phyloP scores from a whole-genome alignment of 1,139 yeast species.

The Pichia sp. region DNA sequence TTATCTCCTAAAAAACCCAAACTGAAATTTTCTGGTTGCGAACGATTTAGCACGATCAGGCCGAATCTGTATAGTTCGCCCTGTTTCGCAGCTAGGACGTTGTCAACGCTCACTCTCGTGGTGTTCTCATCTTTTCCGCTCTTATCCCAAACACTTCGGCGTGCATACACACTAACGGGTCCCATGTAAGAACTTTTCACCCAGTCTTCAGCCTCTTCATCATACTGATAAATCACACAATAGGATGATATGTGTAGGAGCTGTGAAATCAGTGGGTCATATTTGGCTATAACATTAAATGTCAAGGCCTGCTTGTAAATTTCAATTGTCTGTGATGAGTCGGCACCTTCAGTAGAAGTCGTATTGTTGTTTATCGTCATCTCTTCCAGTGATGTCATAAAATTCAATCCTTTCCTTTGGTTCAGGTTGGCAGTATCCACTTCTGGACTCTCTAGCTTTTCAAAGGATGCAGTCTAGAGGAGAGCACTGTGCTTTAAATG shows the following conservation, averaged over 20 bases:
- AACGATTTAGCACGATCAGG: slow-evolving; percentile 69
- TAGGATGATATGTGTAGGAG: slow-evolving; percentile 73
- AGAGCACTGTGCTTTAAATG: too few species aligned
- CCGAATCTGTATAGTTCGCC: slow-evolving; percentile 65
- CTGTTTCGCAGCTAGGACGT: slow-evolving; percentile 7
- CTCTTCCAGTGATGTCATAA: not conserved
- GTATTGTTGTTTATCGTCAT: not conserved
- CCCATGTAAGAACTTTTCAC: slow-evolving; percentile 77
- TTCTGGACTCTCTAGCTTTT: too few species aligned
- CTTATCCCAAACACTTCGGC: slow-evolving; percentile 25
- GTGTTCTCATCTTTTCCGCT: slow-evolving; percentile 10
- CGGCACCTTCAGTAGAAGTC: not conserved
- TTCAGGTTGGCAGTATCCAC: not conserved
- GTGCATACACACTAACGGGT: slow-evolving; percentile 66
- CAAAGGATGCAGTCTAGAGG: too few species aligned
- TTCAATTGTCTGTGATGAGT: slow-evolving; percentile 35
- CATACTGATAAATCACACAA: slow-evolving; percentile 72
- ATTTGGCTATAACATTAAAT: slow-evolving; percentile 74
- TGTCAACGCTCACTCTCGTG: slow-evolving; percentile 17
- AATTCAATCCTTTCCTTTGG: not conserved
- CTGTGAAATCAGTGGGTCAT: slow-evolving; percentile 77
- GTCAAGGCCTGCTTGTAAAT: slow-evolving; percentile 68
- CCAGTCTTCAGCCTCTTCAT: slow-evolving; percentile 69
- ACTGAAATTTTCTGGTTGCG: slow-evolving; percentile 71
- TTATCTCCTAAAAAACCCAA: slow-evolving; percentile 67